Base-by-base conservation (phyloP, 2,329 filamentous ascomycete genomes). In the Fusarium sacchari region DNA sequence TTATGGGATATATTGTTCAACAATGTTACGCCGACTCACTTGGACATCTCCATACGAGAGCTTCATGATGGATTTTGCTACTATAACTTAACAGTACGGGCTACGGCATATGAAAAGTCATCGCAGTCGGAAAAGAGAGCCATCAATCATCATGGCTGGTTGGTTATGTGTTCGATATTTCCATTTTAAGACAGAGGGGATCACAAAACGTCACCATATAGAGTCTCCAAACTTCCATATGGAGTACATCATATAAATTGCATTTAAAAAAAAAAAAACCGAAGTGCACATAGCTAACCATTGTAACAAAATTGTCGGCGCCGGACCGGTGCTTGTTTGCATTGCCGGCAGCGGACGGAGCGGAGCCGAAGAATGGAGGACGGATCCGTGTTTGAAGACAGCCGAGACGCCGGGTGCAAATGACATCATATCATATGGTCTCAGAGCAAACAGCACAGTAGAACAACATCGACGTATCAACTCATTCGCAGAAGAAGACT, bases 361-460 rank as follows among this genome's bases (percentile, higher is more conserved):
- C 64, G 56, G 66, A 40, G 64, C 64, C 56, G 42, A 68, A 50
- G 37, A 39, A 39, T 17, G 42, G 43, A 26, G 32, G 24, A 57
- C 62, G 65, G 40, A 55, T 39, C 65, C 56, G 56, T 34, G 28
- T n/a, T 46, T 34, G 28, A 66, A 22, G 36, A 47, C 47, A 42
- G 20, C 59, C 49, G 46, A 55, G n/a, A 52, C n/a, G 15, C 64
- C 34, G 37, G 34, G 36, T 20, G 20, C 32, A 36, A 28, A 64
- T 70, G 53, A 64, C 47, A 36, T 69, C 17, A 46, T 5, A 15
- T 22, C 34, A 28, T 55, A 42, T 13, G 20, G 34, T 15, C 14
- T 39, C 15, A 28, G 32, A n/a, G 14, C 22, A 26, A 26, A 32
- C 20, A 28, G 17, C 32, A 18, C 17, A 36, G 32, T n/a, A 39